phyloP scores from a whole-genome alignment of 2,329 filamentous ascomycete genomes.

The Tolypocladium pustulatum region DNA sequence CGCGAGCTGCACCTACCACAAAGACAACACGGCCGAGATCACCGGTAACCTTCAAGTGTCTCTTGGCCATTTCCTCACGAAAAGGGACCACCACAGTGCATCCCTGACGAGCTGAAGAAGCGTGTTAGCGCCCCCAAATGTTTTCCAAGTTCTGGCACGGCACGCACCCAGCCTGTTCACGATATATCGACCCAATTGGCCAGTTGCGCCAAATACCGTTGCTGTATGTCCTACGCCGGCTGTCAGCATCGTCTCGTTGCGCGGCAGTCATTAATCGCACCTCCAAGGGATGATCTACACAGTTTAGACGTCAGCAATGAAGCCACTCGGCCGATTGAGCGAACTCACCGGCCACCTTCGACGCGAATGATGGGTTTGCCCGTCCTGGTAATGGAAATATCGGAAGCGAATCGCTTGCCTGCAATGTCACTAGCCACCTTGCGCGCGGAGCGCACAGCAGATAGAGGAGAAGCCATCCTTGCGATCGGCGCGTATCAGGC shows the following conservation, averaged over 20 bases:
- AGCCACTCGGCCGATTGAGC: conserved; percentile 11
- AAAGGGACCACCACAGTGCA: conserved; percentile 89
- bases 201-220: conserved; percentile 95
- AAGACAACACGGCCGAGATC: conserved; percentile 86
- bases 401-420: conserved; percentile 52
- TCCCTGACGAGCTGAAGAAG: conserved; percentile 66
- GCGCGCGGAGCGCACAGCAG: conserved; percentile 43
- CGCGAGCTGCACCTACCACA: conserved; percentile 43
- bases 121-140: conserved; percentile 9
- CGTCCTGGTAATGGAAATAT: conserved; percentile 88
- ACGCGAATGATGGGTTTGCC: conserved; percentile 89
- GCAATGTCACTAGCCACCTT: conserved; percentile 34
- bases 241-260: conserved; percentile 13
- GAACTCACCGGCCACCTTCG: conserved; percentile 74
- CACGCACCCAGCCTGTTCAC: conserved; percentile 76
- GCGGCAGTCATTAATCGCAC: conserved; percentile 35
- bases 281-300: conserved; percentile 74
- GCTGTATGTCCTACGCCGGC: conserved; percentile 68
- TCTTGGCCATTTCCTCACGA: conserved; percentile 96
- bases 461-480: conserved; percentile 47
- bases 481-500: conserved; percentile 13
- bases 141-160: background rate
- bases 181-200: conserved; percentile 92
- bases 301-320: conserved; percentile 15
- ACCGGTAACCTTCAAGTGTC: conserved; percentile 91